Base-by-base conservation (phyloP, 2,329 filamentous ascomycete species). In the Phoma herbarum region DNA sequence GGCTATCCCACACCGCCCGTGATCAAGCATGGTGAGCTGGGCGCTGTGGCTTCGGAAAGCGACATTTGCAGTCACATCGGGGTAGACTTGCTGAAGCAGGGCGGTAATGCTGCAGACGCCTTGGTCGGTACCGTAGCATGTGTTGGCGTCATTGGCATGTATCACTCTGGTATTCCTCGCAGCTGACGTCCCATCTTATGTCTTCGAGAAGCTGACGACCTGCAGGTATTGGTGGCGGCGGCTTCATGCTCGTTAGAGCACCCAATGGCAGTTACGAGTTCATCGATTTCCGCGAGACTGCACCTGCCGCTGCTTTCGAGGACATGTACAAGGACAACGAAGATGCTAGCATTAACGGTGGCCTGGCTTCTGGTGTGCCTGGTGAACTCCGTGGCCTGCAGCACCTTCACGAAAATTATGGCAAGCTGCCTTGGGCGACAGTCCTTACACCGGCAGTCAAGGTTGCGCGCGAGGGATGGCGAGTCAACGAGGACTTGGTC, bases 221-320 rank as follows among this genome's bases (percentile, higher is more conserved):
- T 20, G 23, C 35, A 75, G 93, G 94, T 16, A 90, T 97, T 59
- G 93, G 91, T 20, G 94, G 94, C 7, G 94, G 94, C 39, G 94
- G 94, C 2, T 98, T 98, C 78, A 90, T 93, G 84, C 82, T 97
- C 5, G 86, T 97, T 5, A 88, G 91, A 46, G 83, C 86, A 31
- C 79, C 86, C 16, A 82, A 91, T 58, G 92, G 92, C n/a, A 81
- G 82, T 18, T 96, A 93, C 72, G 92, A 96, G 72, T 88, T 89
- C 58, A 88, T 98, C 66, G 94, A 98, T 77, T 98, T 96, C 72
- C 85, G 94, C 45, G 94, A 98, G 76, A 87, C 90, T 0, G 94
- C 94, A 0, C 94, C 94, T 0, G 90, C 89, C 0, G 90, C 91
- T 0, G 91, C 93, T 0, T 88, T 84, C 64, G 83, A 93, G 76